A percentile compares a stretch with the other conserved stretches of the same genome.
These are phyloP conservation scores for Chalciporus piperatus DNA, from an alignment of 768 basidiomycete genomes.

Conservation along the genomic window DNA sequence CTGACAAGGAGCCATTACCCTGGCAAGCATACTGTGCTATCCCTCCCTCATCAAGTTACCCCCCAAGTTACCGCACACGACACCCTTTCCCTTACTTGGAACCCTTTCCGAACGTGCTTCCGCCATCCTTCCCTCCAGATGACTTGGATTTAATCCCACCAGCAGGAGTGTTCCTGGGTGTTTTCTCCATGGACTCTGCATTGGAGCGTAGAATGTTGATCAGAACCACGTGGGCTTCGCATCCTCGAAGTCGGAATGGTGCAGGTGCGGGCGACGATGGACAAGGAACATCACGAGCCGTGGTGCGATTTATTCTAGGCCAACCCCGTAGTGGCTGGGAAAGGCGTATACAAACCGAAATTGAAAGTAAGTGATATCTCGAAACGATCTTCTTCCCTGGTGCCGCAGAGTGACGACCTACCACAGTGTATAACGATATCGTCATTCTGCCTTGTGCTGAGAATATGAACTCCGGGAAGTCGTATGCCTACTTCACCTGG, in stretches of 20 bases:
- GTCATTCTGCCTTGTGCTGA: slow-evolving; percentile 79
- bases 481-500: slow-evolving; percentile 90
- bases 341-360: slow-evolving; percentile 77
- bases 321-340: slow-evolving; percentile 80
- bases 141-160: slow-evolving; percentile 75
- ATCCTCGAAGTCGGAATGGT: slow-evolving; percentile 73
- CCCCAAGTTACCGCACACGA: slow-evolving; percentile 42
- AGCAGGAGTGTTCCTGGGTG: slow-evolving; percentile 82
- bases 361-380: slow-evolving; percentile 69
- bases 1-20: slow-evolving; percentile 91
- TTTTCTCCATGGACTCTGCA: slow-evolving; percentile 85
- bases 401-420: slow-evolving; percentile 3
- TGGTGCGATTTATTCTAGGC: slow-evolving; percentile 88
- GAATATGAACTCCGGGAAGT: slow-evolving; percentile 97
- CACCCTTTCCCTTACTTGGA: slow-evolving; percentile 39
- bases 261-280: slow-evolving; percentile 68
- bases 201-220: slow-evolving; percentile 85
- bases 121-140: slow-evolving; percentile 64
- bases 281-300: slow-evolving; percentile 73
- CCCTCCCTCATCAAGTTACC: slow-evolving; percentile 46
- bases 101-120: slow-evolving; percentile 25
- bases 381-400: not conserved
- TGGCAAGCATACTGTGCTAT: slow-evolving; percentile 92
- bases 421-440: slow-evolving; percentile 81
- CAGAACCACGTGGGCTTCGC: slow-evolving; percentile 86